Evolutionary conservation across 129 eudicot genomes (phyloP).

Genomic region (Lonicera japonica): DNA sequence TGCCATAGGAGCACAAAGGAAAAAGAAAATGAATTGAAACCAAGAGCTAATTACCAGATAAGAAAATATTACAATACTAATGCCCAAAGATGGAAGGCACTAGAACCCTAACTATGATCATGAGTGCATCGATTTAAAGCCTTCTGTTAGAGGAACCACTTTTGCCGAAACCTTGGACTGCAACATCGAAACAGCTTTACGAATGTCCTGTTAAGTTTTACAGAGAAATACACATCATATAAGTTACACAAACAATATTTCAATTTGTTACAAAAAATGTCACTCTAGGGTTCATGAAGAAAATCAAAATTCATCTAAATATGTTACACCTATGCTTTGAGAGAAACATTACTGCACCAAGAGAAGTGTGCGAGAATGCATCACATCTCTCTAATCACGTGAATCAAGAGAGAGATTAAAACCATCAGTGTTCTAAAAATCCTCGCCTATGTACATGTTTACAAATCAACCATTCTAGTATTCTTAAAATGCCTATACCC

Average conservation of each 20-base stretch:
- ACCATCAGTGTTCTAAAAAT: too few species aligned
- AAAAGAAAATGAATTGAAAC: background rate
- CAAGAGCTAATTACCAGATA: background rate
- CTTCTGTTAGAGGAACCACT: slow-evolving; percentile 82
- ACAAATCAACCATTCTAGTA: too few species aligned
- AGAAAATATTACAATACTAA: background rate
- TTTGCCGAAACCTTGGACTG: slow-evolving; percentile 67
- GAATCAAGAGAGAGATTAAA: too few species aligned
- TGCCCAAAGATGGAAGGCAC: background rate
- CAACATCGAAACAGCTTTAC: slow-evolving; percentile 68
- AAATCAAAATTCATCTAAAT: too few species aligned
- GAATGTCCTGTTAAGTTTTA: slow-evolving; percentile 59
- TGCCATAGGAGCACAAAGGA: background rate
- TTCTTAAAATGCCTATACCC: too few species aligned
- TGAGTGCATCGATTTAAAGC: slow-evolving; percentile 63
- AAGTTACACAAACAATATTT: too few species aligned
- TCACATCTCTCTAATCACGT: too few species aligned
- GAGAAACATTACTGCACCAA: too few species aligned
- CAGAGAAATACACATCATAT: background rate
- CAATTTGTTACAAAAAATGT: too few species aligned
- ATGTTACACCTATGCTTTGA: too few species aligned
- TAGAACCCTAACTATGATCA: slow-evolving; percentile 1
- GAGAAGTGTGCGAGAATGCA: too few species aligned
- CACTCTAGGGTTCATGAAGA: background rate
- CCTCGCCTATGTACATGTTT: too few species aligned